These are phyloP conservation scores for Saccharomycopsis olivae DNA, from an alignment of 805 yeast genomes.

Conservation along the genomic window DNA sequence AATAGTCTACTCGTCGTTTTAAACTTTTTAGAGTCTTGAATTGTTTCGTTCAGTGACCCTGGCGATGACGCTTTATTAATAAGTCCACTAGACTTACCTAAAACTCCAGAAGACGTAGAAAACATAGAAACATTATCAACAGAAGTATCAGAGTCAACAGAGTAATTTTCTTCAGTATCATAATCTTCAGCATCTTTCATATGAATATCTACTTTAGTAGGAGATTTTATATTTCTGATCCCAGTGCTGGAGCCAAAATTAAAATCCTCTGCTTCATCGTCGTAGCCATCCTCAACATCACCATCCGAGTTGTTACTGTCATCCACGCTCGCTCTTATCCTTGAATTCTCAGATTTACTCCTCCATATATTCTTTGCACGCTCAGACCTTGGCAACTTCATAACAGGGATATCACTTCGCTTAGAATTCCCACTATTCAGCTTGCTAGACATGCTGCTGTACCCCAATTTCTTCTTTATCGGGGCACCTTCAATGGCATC, in stretches of 20 bases:
- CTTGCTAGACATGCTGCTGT: too few species aligned
- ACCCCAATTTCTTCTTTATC: too few species aligned
- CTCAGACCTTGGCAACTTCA: not conserved
- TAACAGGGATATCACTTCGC: not conserved
- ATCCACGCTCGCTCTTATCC: too few species aligned
- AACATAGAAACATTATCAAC: constrained; percentile 14
- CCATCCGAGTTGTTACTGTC: constrained; percentile 19
- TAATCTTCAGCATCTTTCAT: constrained; percentile 13
- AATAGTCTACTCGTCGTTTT: not conserved
- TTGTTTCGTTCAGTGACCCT: not conserved
- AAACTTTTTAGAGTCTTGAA: not conserved
- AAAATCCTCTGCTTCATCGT: not conserved
- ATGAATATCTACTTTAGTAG: constrained; percentile 2
- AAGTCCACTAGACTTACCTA: too few species aligned
- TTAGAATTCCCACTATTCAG: not conserved
- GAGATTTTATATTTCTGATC: not conserved
- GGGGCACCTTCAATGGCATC: not conserved
- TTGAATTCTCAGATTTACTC: constrained; percentile 4
- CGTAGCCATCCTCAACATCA: constrained; percentile 21
- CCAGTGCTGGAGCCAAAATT: not conserved
- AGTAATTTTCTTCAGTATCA: constrained; percentile 7
- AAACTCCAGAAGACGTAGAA: constrained; percentile 5
- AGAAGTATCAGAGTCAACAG: constrained; percentile 15
- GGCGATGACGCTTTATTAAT: not conserved
- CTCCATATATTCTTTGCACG: too few species aligned